Percentiles rank a stretch among this genome's conserved stretches.
Conservation (phyloP, 371 early-diverging fungal species). For the Actinomucor elegans region DNA sequence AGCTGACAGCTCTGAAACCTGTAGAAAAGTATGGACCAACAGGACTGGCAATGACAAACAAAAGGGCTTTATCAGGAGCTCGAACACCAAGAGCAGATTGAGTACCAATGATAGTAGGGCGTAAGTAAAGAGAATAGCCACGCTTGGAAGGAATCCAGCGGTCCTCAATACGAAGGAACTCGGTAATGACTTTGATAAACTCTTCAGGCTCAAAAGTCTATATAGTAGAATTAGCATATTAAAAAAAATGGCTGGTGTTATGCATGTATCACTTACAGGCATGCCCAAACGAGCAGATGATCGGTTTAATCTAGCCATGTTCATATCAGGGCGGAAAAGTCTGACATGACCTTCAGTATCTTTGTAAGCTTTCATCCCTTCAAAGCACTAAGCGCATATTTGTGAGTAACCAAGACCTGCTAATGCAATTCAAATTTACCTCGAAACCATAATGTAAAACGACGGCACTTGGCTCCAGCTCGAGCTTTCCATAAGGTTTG, state of each 20-base stretch:
- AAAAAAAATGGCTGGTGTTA: too few relatives aligned
- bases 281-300: constrained; percentile 78
- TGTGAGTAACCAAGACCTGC: too few relatives aligned
- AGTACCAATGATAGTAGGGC: constrained; percentile 91
- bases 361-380: constrained; percentile 91
- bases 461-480: constrained; percentile 75
- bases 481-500: constrained; percentile 75
- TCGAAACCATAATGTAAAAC: constrained; percentile 89
- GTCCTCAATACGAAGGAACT: constrained; percentile 75
- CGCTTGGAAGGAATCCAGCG: constrained; percentile 84
- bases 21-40: constrained; percentile 93
- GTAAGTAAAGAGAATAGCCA: constrained; percentile 92
- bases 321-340: constrained; percentile 87
- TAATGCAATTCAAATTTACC: constrained; percentile 11
- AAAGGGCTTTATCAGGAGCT: constrained; percentile 67
- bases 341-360: constrained; percentile 78
- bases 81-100: constrained; percentile 72
- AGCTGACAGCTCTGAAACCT: constrained; percentile 79
- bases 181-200: constrained; percentile 77
- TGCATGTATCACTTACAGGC: constrained; percentile 55
- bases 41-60: constrained; percentile 87
- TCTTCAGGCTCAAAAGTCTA: constrained; percentile 74
- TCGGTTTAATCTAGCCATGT: constrained; percentile 78
- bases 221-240: too few relatives aligned
- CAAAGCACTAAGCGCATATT: constrained; percentile 91